A percentile compares a stretch with the other conserved stretches of the same genome.
These are phyloP conservation scores for Fusarium sp. DNA, from an alignment of 2,329 filamentous ascomycete species.

Conservation along the genomic window DNA sequence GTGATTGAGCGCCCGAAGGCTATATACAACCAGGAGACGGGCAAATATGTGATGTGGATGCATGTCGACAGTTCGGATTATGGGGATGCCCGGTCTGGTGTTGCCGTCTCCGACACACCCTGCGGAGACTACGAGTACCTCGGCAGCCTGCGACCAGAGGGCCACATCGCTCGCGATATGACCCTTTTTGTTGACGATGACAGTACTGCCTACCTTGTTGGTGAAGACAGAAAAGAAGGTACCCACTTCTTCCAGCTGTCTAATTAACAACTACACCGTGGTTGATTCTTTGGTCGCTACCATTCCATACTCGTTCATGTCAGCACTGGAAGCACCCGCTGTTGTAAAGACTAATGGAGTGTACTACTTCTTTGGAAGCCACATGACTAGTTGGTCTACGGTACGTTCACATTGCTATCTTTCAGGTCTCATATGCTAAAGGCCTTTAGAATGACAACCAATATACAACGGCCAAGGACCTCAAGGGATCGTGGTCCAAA, in stretches of 20 bases:
- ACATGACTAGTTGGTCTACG: background rate
- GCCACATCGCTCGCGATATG: background rate
- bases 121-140: background rate
- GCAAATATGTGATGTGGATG: constrained; percentile 73
- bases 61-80: constrained; percentile 72
- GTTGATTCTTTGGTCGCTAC: background rate
- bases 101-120: constrained; percentile 53
- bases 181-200: background rate
- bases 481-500: background rate
- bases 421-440: background rate
- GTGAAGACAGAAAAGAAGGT: background rate
- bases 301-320: background rate
- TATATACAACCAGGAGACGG: constrained; percentile 70
- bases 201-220: background rate
- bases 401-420: background rate
- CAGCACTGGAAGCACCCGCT: background rate
- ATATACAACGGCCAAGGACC: background rate
- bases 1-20: constrained; percentile 63
- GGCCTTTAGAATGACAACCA: background rate
- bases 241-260: background rate
- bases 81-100: constrained; percentile 70
- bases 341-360: background rate
- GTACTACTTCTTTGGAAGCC: background rate
- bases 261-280: background rate
- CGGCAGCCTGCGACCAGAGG: background rate